Evolutionary conservation across 2,329 filamentous ascomycete species (phyloP).

Genomic region (Teratosphaeria gauchensis): DNA sequence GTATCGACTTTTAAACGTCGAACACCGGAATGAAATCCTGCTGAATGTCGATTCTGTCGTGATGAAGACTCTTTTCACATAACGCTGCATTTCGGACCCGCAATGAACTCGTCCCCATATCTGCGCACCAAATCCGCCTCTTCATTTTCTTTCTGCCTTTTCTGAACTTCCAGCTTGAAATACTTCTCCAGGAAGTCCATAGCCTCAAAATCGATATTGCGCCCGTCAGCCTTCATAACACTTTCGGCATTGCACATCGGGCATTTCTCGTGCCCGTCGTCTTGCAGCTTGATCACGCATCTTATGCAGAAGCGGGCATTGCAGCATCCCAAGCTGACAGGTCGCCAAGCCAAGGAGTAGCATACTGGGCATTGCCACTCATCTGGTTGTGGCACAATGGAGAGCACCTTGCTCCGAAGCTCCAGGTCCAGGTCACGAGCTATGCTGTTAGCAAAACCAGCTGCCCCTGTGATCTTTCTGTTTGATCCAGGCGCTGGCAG

Average conservation of each 20-base stretch:
- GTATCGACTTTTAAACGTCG: background rate
- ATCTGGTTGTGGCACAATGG: constrained; percentile 68
- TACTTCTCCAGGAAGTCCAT: constrained; percentile 63
- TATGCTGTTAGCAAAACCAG: constrained; percentile 56
- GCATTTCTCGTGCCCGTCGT: constrained; percentile 56
- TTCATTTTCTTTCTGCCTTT: constrained; percentile 57
- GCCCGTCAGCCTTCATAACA: constrained; percentile 59
- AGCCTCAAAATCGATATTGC: constrained; percentile 58
- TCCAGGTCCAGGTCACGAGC: constrained; percentile 67
- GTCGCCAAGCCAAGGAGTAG: constrained; percentile 68
- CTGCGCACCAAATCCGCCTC: constrained; percentile 53
- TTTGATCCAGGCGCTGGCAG: background rate
- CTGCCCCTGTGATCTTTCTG: constrained; percentile 27
- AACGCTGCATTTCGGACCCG: constrained; percentile 10
- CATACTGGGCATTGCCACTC: constrained; percentile 79
- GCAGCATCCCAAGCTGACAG: constrained; percentile 62
- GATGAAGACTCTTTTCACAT: constrained; percentile 2
- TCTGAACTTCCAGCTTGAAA: constrained; percentile 63
- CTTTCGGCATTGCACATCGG: constrained; percentile 67
- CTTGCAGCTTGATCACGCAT: constrained; percentile 72
- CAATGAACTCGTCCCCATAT: constrained; percentile 26
- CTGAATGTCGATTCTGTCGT: background rate
- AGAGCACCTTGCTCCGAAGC: constrained; percentile 62
- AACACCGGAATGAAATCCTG: background rate
- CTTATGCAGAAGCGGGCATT: constrained; percentile 74